Evolutionary conservation across 1,284 basidiomycete species (phyloP).

Genomic region (Cystobasidium sp.): DNA sequence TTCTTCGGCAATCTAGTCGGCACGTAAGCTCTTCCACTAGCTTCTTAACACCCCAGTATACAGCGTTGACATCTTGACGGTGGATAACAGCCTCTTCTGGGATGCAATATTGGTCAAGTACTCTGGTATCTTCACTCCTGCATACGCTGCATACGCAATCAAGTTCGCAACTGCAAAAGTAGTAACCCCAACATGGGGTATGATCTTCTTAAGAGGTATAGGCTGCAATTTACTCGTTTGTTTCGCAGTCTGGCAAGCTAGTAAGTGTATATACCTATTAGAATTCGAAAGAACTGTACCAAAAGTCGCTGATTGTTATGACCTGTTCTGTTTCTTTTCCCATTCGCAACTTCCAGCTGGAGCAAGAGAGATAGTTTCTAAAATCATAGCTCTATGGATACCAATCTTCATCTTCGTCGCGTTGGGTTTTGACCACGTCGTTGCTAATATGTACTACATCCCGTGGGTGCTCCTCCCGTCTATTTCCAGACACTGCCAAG

Average conservation of each 20-base stretch:
- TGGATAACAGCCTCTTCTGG: slow-evolving; percentile 2
- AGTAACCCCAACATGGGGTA: slow-evolving; percentile 68
- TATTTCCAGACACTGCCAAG: slow-evolving; percentile 72
- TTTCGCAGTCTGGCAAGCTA: slow-evolving; percentile 77
- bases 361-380: slow-evolving; percentile 72
- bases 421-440: slow-evolving; percentile 70
- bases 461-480: slow-evolving; percentile 65
- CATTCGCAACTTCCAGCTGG: slow-evolving; percentile 57
- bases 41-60: background rate
- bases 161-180: slow-evolving; percentile 69
- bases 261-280: background rate
- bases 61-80: background rate
- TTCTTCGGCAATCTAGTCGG: slow-evolving; percentile 13
- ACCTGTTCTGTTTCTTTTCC: no score
- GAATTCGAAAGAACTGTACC: background rate
- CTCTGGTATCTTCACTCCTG: slow-evolving; percentile 53
- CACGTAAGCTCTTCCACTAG: background rate
- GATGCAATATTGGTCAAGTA: slow-evolving; percentile 1
- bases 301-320: background rate
- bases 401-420: slow-evolving; percentile 79
- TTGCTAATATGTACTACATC: slow-evolving; percentile 62
- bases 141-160: slow-evolving; percentile 65
- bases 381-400: slow-evolving; percentile 73
- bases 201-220: slow-evolving; percentile 75
- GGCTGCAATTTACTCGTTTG: slow-evolving; percentile 79